phyloP scores from a whole-genome alignment of 768 basidiomycete species.

The Serendipita vermifera region DNA sequence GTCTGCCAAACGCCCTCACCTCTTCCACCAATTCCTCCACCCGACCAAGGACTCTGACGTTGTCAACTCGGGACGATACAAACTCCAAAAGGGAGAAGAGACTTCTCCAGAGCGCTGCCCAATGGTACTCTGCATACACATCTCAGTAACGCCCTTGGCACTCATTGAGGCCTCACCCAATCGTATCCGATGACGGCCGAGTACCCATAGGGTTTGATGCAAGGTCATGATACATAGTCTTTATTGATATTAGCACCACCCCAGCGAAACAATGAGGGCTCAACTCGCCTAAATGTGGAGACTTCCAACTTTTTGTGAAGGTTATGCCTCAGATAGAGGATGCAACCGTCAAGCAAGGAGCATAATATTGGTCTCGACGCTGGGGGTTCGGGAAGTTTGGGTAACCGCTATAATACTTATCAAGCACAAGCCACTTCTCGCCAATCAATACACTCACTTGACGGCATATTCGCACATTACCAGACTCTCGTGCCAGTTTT shows the following conservation, averaged over 20 bases:
- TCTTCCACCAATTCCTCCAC: constrained; percentile 42
- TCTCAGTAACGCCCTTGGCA: too few relatives aligned
- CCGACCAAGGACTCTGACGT: constrained; percentile 37
- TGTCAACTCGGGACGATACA: constrained; percentile 32
- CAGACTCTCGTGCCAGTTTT: constrained; percentile 30
- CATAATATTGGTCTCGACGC: constrained; percentile 37
- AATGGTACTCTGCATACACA: constrained; percentile 40
- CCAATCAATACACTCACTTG: constrained; percentile 32
- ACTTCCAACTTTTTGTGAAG: constrained; percentile 49
- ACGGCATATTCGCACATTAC: constrained; percentile 43
- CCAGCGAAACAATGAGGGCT: constrained; percentile 5
- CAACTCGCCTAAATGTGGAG: constrained; percentile 40
- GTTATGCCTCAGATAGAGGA: constrained; percentile 59
- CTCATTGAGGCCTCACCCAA: constrained; percentile 42
- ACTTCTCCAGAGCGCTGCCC: constrained; percentile 52
- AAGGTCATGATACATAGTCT: constrained; percentile 47
- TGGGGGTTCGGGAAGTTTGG: constrained; percentile 33
- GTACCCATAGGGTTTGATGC: constrained; percentile 42
- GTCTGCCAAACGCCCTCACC: constrained; percentile 25
- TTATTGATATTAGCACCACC: not conserved
- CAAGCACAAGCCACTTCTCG: not conserved
- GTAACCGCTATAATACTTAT: constrained; percentile 31
- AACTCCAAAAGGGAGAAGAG: constrained; percentile 44
- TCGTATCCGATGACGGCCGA: constrained; percentile 40
- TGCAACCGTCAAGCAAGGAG: constrained; percentile 52